These are phyloP conservation scores for Nemania sp. DNA, from an alignment of 2,329 filamentous ascomycete species.

Conservation along the genomic window DNA sequence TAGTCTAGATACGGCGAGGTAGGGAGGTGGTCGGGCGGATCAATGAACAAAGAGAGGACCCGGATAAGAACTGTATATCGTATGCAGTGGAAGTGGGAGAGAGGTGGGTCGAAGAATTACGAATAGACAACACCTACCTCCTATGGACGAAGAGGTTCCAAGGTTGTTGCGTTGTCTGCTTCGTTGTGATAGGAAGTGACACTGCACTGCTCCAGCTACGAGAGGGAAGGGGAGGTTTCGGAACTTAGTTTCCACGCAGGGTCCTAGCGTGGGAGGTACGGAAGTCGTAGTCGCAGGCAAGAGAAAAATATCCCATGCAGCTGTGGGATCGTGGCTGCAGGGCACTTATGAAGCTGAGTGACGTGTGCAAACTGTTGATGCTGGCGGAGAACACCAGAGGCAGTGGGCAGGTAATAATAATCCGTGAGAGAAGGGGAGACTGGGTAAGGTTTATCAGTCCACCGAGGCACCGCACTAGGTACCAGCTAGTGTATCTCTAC, in stretches of 20 bases:
- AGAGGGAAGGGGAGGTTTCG: conserved; percentile 16
- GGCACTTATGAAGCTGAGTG: conserved; percentile 11
- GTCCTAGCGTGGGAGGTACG: conserved; percentile 4
- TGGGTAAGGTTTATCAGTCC: conserved; percentile 18
- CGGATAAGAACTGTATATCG: no score
- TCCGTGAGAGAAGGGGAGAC: conserved; percentile 13
- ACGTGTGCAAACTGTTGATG: conserved; percentile 9
- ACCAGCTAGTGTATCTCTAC: no score
- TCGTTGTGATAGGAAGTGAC: conserved; percentile 3
- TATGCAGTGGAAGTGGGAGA: no score
- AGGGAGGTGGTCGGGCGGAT: background rate
- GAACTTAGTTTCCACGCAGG: conserved; percentile 5
- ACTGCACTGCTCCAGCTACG: conserved; percentile 7
- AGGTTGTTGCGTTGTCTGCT: no score
- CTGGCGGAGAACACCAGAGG: conserved; percentile 8
- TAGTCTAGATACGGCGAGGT: conserved; percentile 1
- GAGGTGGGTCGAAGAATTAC: conserved; percentile 7
- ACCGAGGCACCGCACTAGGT: conserved; percentile 5
- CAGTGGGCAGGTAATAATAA: conserved; percentile 4
- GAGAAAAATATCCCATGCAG: conserved; percentile 19
- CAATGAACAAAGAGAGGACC: background rate
- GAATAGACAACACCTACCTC: no score
- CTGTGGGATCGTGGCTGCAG: conserved; percentile 20
- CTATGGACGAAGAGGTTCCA: no score
- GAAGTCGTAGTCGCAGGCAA: conserved; percentile 5